Conservation (phyloP, 371 early-diverging fungal genomes). For the Syncephalastrum racemosum region DNA sequence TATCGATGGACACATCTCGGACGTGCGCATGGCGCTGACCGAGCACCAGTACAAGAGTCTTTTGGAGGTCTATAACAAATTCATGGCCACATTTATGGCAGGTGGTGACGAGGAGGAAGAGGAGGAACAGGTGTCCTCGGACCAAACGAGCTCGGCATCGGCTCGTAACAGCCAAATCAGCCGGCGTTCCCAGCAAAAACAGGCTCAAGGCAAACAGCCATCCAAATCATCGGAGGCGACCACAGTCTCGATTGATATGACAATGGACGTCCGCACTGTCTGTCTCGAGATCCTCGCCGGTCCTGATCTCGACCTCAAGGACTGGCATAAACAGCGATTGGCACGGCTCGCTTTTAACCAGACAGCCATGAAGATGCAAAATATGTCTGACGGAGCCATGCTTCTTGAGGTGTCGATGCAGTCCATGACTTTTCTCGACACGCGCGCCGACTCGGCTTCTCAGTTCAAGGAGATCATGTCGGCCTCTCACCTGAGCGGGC, state of each 20-base stretch:
- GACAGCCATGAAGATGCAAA: constrained; percentile 64
- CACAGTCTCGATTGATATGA: constrained; percentile 20
- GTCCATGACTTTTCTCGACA: constrained; percentile 78
- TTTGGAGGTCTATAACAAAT: constrained; percentile 60
- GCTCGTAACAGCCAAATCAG: not conserved
- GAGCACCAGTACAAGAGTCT: constrained; percentile 79
- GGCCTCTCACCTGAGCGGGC: constrained; percentile 57
- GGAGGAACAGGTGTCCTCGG: constrained; percentile 6
- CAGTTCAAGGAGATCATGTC: constrained; percentile 86
- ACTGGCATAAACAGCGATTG: constrained; percentile 22
- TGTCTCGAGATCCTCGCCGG: constrained; percentile 57
- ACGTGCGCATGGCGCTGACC: constrained; percentile 76
- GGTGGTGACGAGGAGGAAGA: constrained; percentile 13
- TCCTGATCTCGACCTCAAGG: constrained; percentile 35
- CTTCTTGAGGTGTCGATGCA: constrained; percentile 73
- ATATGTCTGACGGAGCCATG: constrained; percentile 61
- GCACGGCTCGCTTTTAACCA: constrained; percentile 59
- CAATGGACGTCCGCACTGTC: constrained; percentile 23
- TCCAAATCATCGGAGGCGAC: not conserved
- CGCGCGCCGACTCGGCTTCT: constrained; percentile 70
- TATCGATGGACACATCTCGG: constrained; percentile 70
- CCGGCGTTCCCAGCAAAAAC: not conserved
- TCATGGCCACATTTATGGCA: constrained; percentile 59
- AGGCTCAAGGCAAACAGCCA: not conserved
- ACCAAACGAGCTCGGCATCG: not conserved